Percentiles rank a stretch among this genome's conserved stretches.
phyloP scores from a whole-genome alignment of 805 yeast genomes.

The Myxozyma geophila region DNA sequence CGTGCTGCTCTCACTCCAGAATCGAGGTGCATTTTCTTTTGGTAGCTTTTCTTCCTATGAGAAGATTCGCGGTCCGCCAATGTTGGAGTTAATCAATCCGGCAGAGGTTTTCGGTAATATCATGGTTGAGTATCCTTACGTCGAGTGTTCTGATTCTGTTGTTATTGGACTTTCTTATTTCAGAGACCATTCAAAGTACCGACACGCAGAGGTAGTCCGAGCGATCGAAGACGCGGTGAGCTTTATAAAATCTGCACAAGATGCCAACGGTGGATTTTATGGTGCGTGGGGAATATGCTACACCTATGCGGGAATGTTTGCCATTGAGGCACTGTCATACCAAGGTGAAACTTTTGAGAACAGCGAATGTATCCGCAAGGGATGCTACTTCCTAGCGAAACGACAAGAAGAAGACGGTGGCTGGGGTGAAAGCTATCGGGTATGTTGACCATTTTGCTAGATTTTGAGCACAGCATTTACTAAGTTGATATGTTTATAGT shows the following conservation, averaged over 20 bases:
- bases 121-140: conserved; percentile 98
- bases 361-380: conserved; percentile 64
- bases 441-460: conserved; percentile 49
- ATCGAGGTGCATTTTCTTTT: conserved; percentile 73
- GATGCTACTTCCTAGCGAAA: conserved; percentile 80
- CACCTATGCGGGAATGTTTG: conserved; percentile 97
- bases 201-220: conserved; percentile 63
- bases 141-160: conserved; percentile 96
- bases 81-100: conserved; percentile 81
- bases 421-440: conserved; percentile 95
- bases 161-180: conserved; percentile 87
- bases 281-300: conserved; percentile 98
- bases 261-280: conserved; percentile 91
- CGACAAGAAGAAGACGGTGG: conserved; percentile 91
- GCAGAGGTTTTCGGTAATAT: conserved; percentile 98
- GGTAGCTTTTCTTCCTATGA: conserved; percentile 96
- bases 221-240: conserved; percentile 75
- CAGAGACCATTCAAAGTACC: conserved; percentile 65
- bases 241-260: conserved; percentile 72
- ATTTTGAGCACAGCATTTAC: background rate
- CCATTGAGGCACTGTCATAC: conserved; percentile 84
- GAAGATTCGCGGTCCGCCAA: conserved; percentile 75
- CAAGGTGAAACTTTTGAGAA: conserved; percentile 67
- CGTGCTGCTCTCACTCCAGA: conserved; percentile 74
- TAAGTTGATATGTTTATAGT: conserved; percentile 7